Evolutionary conservation across 2,329 filamentous ascomycete genomes (phyloP).

Genomic region (Talaromyces sp.): DNA sequence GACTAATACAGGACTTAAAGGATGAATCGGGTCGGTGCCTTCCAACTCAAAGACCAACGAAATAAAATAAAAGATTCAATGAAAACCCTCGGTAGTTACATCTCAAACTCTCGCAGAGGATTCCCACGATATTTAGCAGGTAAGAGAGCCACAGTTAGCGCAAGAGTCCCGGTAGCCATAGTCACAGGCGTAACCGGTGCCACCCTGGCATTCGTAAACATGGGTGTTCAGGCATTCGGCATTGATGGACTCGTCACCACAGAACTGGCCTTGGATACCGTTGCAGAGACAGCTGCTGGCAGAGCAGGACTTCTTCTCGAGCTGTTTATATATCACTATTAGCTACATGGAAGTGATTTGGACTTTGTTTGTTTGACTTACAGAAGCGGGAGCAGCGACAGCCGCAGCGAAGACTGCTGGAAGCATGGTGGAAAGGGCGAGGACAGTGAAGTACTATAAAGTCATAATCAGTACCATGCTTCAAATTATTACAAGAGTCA

Average conservation of each 20-base stretch:
- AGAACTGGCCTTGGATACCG: slow-evolving; percentile 15
- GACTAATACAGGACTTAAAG: neutral
- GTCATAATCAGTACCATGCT: neutral
- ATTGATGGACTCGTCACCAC: slow-evolving; percentile 15
- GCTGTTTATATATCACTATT: neutral
- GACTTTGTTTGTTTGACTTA: neutral
- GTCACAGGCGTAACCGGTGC: slow-evolving; percentile 14
- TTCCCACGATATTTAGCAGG: slow-evolving; percentile 9
- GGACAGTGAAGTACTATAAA: neutral
- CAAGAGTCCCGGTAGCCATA: slow-evolving; percentile 15
- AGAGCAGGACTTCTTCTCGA: slow-evolving; percentile 14
- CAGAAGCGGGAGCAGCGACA: neutral
- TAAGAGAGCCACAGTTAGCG: slow-evolving; percentile 13
- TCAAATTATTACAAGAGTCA: neutral
- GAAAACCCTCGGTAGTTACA: neutral
- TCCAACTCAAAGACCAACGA: neutral
- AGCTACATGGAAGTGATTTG: neutral
- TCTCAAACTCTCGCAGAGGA: neutral
- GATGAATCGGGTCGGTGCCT: neutral
- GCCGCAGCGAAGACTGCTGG: neutral
- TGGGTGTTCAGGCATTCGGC: slow-evolving; percentile 13
- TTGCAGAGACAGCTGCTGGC: slow-evolving; percentile 15
- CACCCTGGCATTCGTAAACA: slow-evolving; percentile 15
- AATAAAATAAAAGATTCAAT: neutral
- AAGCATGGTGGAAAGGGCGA: neutral